Base-by-base conservation (phyloP, 2,329 filamentous ascomycete genomes). In the Microthyrium microscopicum region DNA sequence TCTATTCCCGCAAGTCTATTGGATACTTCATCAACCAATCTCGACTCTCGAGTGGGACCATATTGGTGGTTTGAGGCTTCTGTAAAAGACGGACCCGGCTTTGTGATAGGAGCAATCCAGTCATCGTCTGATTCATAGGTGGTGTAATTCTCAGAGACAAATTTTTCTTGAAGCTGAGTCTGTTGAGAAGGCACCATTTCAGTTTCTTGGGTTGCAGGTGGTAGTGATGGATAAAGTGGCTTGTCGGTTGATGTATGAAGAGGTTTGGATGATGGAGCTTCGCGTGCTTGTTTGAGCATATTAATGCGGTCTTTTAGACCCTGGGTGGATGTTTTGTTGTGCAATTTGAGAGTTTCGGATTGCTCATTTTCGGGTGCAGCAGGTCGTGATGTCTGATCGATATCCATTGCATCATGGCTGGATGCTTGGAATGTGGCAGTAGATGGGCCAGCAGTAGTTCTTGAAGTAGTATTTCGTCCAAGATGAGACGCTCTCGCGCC, bases 311-410 rank as follows among this genome's bases (percentile, higher is more conserved):
- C 87, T 42, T 93, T 84, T 12, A 98, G 63, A 27, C 81, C 68
- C 52, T 95, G 85, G 0, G 89, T 93, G n/a, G 89, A 91, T 0
- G 83, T 85, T 52, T 91, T 91, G 55, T 74, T 83, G 47, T 87
- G 77, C 2, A 67, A 54, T 43, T 64, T 68, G 5, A 67, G 64
- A 20, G 63, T 61, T 27, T 66, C 66, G 1, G 60, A 57, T 17
- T 72, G 65, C 20, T 60, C 47, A 29, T 61, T 53, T 16, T 54
- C 48, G 5, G 46, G 42, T 3, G 44, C 42, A 3, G 47, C 45
- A 52, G 46, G 4, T 59, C 49, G 18, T 42, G 46, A 21, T 42
- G 44, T 60, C 38, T 68, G 55, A 35, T 58, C 55, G 16, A 62
- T 44, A 26, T 73, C 62, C 55, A 68, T 64, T 4, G 64, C 49